Base-by-base conservation (phyloP, 78 protist species). In the Dictyostelium brefeldianum region DNA sequence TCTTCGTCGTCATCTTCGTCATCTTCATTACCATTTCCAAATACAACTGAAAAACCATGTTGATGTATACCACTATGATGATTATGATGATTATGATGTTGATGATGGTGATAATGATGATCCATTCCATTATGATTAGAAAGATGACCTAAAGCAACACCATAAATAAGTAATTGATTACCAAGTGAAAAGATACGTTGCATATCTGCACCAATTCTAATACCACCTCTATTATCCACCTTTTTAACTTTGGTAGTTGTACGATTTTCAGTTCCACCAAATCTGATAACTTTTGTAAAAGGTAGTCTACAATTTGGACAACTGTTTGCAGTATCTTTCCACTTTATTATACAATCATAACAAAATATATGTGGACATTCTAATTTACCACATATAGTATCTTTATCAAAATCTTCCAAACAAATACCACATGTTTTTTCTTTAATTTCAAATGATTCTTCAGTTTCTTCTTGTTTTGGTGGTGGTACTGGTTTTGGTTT, bases 391-490 rank as follows among this genome's bases (percentile, higher is more conserved):
- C 69, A 59, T 22, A 59, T 59, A 8, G 69, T 59, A 59, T 59
- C 69, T 2, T 59, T 59, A 9, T 27, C n/a, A 22, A 59, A 59
- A n/a, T 59, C 69, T n/a, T 59, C 69, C 25, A 59, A 59, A 59
- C 69, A 59, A 59, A 59, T 59, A n/a, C 69, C 69, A 59, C 69
- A 59, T 8, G 69, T 59, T 59, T 22, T 59, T n/a, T 59, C 69
- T n/a, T 59, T 59, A 8, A 59, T 59, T 22, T 59, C 11, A 59
- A 59, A 59, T 14, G n/a, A 25, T 22, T 11, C 31, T 22, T 59
- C 69, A n/a, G 29, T 36, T 36, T 36, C 43, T 36, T 36, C 43
- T 36, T 1, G 43, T 36, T 1, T 36, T 36, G 43, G 5, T 36
- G 1, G 1, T 36, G 43, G 43, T 36, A 3, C 2, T 36, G 43